These are phyloP conservation scores for Usnea hakonensis DNA, from an alignment of 495 filamentous ascomycete species.

Conservation along the genomic window DNA sequence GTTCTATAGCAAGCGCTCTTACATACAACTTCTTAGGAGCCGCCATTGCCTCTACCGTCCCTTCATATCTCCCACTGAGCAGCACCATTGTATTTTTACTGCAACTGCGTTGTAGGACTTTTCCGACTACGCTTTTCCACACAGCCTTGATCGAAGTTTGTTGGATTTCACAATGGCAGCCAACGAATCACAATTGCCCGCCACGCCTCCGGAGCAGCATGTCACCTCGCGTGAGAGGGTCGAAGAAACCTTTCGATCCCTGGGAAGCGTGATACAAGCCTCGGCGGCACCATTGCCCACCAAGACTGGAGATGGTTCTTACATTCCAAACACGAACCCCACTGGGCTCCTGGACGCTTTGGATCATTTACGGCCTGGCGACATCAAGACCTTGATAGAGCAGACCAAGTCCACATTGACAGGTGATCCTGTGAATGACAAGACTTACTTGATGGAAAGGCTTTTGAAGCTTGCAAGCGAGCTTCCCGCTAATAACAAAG, in stretches of 20 bases:
- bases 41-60: too few species aligned
- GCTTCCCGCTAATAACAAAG: slow-evolving; percentile 47
- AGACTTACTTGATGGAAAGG: slow-evolving; percentile 53
- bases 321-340: slow-evolving; percentile 29
- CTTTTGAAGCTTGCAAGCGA: slow-evolving; percentile 43
- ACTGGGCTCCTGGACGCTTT: slow-evolving; percentile 36
- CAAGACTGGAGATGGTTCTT: slow-evolving; percentile 55
- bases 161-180: not conserved
- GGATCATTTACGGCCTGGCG: slow-evolving; percentile 32
- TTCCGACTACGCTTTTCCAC: not conserved
- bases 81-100: not conserved
- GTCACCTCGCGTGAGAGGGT: slow-evolving; percentile 17
- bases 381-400: slow-evolving; percentile 42
- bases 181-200: slow-evolving; percentile 3
- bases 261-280: slow-evolving; percentile 50
- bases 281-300: slow-evolving; percentile 54
- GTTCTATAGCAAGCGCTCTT: not conserved
- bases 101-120: not conserved
- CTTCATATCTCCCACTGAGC: not conserved
- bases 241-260: slow-evolving; percentile 38
- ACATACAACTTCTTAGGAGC: too few species aligned
- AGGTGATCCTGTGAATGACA: slow-evolving; percentile 80
- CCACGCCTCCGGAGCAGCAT: slow-evolving; percentile 13
- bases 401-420: slow-evolving; percentile 59
- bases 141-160: not conserved